phyloP scores from a whole-genome alignment of 2,329 filamentous ascomycete species.

The Ophiostoma novo-ulmi region DNA sequence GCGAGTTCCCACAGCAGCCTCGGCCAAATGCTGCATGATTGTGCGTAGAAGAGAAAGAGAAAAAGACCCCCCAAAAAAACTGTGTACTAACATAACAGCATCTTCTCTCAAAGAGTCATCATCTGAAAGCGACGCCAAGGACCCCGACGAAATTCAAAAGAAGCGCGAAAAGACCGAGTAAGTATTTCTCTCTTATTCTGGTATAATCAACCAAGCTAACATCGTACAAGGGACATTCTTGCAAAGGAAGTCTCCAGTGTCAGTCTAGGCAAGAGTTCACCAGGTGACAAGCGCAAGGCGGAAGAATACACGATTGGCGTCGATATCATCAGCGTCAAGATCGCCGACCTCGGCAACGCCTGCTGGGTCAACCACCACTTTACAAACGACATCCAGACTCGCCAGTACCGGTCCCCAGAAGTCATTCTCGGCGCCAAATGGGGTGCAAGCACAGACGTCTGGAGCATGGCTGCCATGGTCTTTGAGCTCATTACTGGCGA shows the following conservation, averaged over 20 bases:
- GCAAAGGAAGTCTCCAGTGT: slow-evolving; percentile 93
- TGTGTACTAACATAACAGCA: background rate
- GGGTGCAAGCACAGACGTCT: slow-evolving; percentile 98
- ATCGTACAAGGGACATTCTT: slow-evolving; percentile 64
- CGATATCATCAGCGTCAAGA: slow-evolving; percentile 95
- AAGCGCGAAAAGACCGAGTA: slow-evolving; percentile 92
- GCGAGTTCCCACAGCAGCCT: slow-evolving; percentile 68
- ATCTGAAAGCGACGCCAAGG: slow-evolving; percentile 33
- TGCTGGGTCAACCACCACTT: slow-evolving; percentile 99
- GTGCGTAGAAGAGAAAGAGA: background rate
- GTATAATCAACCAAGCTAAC: background rate
- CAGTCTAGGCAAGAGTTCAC: slow-evolving; percentile 69
- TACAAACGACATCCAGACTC: slow-evolving; percentile 97
- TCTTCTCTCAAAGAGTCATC: slow-evolving; percentile 35
- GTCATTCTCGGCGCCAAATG: slow-evolving; percentile 96
- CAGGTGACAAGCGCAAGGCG: slow-evolving; percentile 57
- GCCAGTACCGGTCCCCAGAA: slow-evolving; percentile 94
- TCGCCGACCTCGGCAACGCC: slow-evolving; percentile 94
- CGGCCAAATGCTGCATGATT: slow-evolving; percentile 74
- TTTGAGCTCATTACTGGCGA: slow-evolving; percentile 98
- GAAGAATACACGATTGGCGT: slow-evolving; percentile 50
- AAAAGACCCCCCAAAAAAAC: no score
- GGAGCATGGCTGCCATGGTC: slow-evolving; percentile 98
- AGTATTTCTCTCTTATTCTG: slow-evolving; percentile 34
- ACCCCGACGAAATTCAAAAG: slow-evolving; percentile 61